A percentile compares a stretch with the other conserved stretches of the same genome.
These are phyloP conservation scores for Ogataea methylovora DNA, from an alignment of 805 yeast species.

Conservation along the genomic window DNA sequence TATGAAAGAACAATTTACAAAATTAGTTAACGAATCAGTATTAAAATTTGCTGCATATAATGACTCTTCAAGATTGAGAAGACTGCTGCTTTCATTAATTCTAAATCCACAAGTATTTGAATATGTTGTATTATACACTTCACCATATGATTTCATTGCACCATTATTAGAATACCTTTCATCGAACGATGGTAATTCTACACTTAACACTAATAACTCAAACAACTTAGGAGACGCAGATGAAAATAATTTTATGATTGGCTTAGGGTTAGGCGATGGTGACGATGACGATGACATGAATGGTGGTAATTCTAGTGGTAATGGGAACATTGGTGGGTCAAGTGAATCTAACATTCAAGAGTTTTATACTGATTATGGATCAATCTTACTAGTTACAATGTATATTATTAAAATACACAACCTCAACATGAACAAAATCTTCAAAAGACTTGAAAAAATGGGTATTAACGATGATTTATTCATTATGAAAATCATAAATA, in stretches of 20 bases:
- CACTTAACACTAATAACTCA: too few relatives aligned
- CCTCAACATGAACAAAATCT: slow-evolving; percentile 4
- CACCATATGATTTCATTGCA: slow-evolving; percentile 34
- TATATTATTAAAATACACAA: slow-evolving; percentile 9
- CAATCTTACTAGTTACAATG: slow-evolving; percentile 40
- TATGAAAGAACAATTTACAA: slow-evolving; percentile 33
- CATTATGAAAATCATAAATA: neutral
- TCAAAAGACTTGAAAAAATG: neutral
- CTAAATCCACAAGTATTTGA: slow-evolving; percentile 34
- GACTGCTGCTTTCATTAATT: slow-evolving; percentile 46
- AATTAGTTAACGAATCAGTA: slow-evolving; percentile 25
- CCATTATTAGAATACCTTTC: slow-evolving; percentile 45
- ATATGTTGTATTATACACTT: slow-evolving; percentile 33
- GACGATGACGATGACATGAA: slow-evolving; percentile 23
- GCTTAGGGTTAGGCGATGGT: too few relatives aligned
- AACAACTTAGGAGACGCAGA: slow-evolving; percentile 34
- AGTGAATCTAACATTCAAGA: slow-evolving; percentile 40
- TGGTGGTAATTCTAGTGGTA: slow-evolving; percentile 47
- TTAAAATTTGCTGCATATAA: slow-evolving; percentile 29
- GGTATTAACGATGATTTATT: slow-evolving; percentile 1
- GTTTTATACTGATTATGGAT: slow-evolving; percentile 60
- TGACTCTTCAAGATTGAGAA: slow-evolving; percentile 36
- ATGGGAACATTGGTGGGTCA: too few relatives aligned
- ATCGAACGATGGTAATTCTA: too few relatives aligned
- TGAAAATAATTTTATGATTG: slow-evolving; percentile 27